Conservation (phyloP, 1,139 yeast species). For the Diutina mesorugosa region DNA sequence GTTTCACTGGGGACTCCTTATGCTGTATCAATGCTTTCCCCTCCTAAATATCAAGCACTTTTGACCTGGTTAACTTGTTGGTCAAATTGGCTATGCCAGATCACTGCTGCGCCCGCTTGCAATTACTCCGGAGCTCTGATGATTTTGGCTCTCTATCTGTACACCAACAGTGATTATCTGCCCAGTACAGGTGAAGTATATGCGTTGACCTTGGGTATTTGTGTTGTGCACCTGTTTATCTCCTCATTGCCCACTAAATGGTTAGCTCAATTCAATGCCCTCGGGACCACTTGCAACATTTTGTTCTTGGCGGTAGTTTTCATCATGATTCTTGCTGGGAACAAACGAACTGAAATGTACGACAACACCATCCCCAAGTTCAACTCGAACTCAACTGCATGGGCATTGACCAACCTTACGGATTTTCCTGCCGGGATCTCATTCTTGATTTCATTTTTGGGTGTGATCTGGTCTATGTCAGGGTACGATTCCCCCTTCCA, state of each 20-base stretch:
- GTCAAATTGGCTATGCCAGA: conserved; percentile 45
- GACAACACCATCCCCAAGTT: conserved; percentile 26
- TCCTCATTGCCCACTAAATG: conserved; percentile 41
- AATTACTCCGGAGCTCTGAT: conserved; percentile 48
- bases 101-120: conserved; percentile 52
- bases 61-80: conserved; percentile 51
- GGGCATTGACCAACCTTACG: conserved; percentile 49
- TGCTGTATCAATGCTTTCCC: conserved; percentile 39
- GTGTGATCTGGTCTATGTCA: conserved; percentile 67
- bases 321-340: conserved; percentile 43
- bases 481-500: conserved; percentile 72
- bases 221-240: conserved; percentile 35
- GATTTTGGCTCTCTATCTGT: conserved; percentile 35
- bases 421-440: conserved; percentile 60
- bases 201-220: conserved; percentile 38
- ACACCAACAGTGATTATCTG: conserved; percentile 17
- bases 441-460: conserved; percentile 46
- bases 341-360: conserved; percentile 20
- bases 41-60: conserved; percentile 38
- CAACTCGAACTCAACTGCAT: conserved; percentile 37
- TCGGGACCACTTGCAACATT: conserved; percentile 39
- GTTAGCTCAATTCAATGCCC: conserved; percentile 42
- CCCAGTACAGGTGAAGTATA: conserved; percentile 40
- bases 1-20: conserved; percentile 37
- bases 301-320: conserved; percentile 41